These are phyloP conservation scores for Hanseniaspora opuntiae DNA, from an alignment of 805 yeast species.

Conservation along the genomic window DNA sequence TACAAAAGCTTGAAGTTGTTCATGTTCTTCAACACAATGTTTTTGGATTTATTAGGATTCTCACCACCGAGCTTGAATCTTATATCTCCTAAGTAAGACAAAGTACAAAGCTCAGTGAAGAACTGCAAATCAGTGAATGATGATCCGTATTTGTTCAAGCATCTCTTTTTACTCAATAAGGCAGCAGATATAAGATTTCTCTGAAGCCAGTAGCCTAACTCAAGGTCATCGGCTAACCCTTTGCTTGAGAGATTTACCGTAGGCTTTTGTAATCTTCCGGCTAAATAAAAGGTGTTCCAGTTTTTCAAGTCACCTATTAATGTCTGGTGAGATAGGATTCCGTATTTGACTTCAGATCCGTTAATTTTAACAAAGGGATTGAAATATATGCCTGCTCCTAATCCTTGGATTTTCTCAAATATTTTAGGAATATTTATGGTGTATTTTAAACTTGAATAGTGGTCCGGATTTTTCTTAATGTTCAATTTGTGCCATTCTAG, in stretches of 20 bases:
- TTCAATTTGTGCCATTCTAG: slow-evolving; percentile 66
- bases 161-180: slow-evolving; percentile 35
- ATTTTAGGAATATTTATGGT: slow-evolving; percentile 29
- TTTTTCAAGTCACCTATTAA: slow-evolving; percentile 57
- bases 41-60: slow-evolving; percentile 73
- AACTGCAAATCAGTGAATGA: slow-evolving; percentile 48
- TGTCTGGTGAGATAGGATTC: slow-evolving; percentile 55
- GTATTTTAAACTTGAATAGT: slow-evolving; percentile 56
- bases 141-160: slow-evolving; percentile 25
- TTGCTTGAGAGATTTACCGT: slow-evolving; percentile 37
- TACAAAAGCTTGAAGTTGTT: slow-evolving; percentile 58
- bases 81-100: slow-evolving; percentile 84
- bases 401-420: slow-evolving; percentile 36
- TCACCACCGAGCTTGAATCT: slow-evolving; percentile 80
- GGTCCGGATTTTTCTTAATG: slow-evolving; percentile 50
- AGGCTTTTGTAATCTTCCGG: slow-evolving; percentile 91
- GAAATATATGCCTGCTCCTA: slow-evolving; percentile 86
- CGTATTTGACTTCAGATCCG: slow-evolving; percentile 62
- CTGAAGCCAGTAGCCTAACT: slow-evolving; percentile 55
- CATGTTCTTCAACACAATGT: slow-evolving; percentile 71
- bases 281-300: slow-evolving; percentile 77
- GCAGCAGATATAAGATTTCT: slow-evolving; percentile 68
- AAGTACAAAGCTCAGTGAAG: slow-evolving; percentile 60
- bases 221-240: slow-evolving; percentile 32
- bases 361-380: slow-evolving; percentile 71